Evolutionary conservation across 1,284 basidiomycete genomes (phyloP).

Genomic region (Leccinum solheimii): DNA sequence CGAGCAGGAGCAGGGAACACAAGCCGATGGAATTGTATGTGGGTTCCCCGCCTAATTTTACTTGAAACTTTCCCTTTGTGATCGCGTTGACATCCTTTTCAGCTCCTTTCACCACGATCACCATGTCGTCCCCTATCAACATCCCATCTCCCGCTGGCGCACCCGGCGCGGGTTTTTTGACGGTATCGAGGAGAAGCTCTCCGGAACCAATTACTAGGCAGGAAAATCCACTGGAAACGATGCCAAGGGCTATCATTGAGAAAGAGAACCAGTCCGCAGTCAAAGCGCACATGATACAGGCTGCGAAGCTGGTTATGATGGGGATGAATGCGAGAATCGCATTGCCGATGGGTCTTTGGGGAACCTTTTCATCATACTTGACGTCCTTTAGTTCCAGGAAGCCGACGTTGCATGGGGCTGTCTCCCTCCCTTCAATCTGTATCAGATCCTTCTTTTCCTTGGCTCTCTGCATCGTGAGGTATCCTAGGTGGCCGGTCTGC

Average conservation of each 20-base stretch:
- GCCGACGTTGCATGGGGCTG: conserved; percentile 19
- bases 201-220: conserved; percentile 35
- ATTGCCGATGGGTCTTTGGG: conserved; percentile 5
- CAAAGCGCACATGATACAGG: conserved; percentile 25
- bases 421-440: conserved; percentile 20
- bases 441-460: conserved; percentile 2
- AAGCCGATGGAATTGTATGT: conserved; percentile 23
- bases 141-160: conserved; percentile 30
- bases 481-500: conserved; percentile 31
- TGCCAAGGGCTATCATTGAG: conserved; percentile 34
- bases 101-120: conserved; percentile 29
- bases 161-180: conserved; percentile 21
- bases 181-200: conserved; percentile 12
- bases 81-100: conserved; percentile 32
- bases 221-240: conserved; percentile 31
- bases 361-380: conserved; percentile 16
- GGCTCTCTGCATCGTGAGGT: conserved; percentile 25
- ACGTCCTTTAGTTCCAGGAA: conserved; percentile 26
- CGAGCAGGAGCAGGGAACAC: conserved; percentile 31
- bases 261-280: conserved; percentile 31
- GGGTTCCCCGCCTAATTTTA: conserved; percentile 21
- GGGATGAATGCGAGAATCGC: conserved; percentile 21
- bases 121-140: conserved; percentile 19
- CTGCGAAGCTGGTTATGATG: conserved; percentile 25
- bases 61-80: conserved; percentile 28